Base-by-base conservation (phyloP, 179 eudicot genomes). In the Silene coronaria region DNA sequence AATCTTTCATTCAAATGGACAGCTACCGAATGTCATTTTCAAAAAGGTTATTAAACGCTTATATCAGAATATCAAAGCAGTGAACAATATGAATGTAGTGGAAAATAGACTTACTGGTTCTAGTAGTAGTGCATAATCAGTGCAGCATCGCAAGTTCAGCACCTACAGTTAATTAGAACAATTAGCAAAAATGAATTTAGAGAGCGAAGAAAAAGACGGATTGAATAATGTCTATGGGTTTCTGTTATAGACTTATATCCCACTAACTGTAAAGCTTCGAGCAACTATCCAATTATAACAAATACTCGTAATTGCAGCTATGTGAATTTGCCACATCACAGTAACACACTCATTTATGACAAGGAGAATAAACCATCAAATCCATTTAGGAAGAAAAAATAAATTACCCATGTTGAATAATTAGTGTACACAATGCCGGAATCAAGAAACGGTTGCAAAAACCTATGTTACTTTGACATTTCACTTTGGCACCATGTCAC, bases 111-210 rank as follows among this genome's bases (percentile, higher is more conserved):
- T 70, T 65, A 78, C 79, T 21, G 21, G 30, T 16, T 42, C 60
- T 5, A 77, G 78, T 70, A 45, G 70, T 16, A 22, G 68, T 38
- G 58, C 71, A 69, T 28, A 24, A 62, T 38, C n/a, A 78, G 21
- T 22, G 57, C 26, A 34, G 2, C 45, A 48, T 53, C 45, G 53
- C 61, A 22, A 38, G 48, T 46, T 28, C 67, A 30, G 38, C 62
- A 42, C 76, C 84, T 82, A 34, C 79, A 71, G 57, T 71, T 34
- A 72, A 78, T 16, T 34, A 64, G 62, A 48, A 28, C 45, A 45
- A 76, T 58, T 14, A 19, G 58, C 60, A 60, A 27, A 69, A 24
- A 48, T 32, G 19, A 19, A 32, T 6, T 63, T 9, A 72, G 46
- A 24, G 16, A 16, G 30, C 3, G 21, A 6, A 24, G 14, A 45